Percentiles rank a stretch among this genome's conserved stretches.
These are phyloP conservation scores for Candida nitratophila DNA, from an alignment of 805 yeast species.

Conservation along the genomic window DNA sequence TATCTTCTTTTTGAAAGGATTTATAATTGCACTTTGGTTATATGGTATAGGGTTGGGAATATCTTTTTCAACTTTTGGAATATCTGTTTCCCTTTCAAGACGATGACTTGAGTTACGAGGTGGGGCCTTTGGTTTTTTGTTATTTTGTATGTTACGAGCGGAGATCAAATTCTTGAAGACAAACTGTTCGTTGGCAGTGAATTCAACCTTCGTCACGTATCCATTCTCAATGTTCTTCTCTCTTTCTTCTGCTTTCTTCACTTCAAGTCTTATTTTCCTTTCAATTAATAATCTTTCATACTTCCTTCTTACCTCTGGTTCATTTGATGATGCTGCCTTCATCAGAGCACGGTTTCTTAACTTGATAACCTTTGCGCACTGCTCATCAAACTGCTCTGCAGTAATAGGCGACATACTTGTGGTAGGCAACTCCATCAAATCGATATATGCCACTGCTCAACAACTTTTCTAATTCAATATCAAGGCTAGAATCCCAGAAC, in stretches of 20 bases:
- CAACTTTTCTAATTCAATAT: no score
- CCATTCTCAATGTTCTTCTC: not conserved
- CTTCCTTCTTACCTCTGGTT: slow-evolving; percentile 8
- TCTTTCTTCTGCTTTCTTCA: slow-evolving; percentile 3
- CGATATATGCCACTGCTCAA: no score
- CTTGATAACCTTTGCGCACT: slow-evolving; percentile 10
- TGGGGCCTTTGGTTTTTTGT: not conserved
- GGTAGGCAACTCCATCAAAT: no score
- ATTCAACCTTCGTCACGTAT: not conserved
- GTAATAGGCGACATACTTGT: not conserved
- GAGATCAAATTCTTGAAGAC: not conserved
- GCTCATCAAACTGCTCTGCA: slow-evolving; percentile 7
- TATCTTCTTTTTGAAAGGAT: not conserved
- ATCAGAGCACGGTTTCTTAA: slow-evolving; percentile 14
- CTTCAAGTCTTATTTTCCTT: slow-evolving; percentile 11
- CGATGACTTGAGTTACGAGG: not conserved
- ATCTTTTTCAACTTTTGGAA: not conserved
- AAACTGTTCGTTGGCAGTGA: not conserved
- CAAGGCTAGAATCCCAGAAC: no score
- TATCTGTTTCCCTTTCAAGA: not conserved
- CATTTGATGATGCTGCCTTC: slow-evolving; percentile 16
- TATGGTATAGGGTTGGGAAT: not conserved
- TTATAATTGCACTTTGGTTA: not conserved
- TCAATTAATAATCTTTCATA: slow-evolving; percentile 17
- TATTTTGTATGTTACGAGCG: not conserved